A percentile compares a stretch with the other conserved stretches of the same genome.
phyloP scores from a whole-genome alignment of 2,329 filamentous ascomycete genomes.

The Arthrocladium fulminans region DNA sequence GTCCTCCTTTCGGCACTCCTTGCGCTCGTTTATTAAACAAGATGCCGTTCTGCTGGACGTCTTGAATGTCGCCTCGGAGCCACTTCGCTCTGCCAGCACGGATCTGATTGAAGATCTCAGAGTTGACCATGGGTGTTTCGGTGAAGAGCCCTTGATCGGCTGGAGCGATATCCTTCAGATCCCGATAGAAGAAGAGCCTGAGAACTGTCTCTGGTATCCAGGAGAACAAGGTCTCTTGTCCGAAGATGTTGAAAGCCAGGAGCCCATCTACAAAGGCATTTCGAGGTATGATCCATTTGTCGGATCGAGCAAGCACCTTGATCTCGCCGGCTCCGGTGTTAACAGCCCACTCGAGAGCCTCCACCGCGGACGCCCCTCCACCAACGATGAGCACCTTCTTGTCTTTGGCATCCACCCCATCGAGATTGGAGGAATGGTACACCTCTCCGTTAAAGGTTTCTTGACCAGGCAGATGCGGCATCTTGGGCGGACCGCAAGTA shows the following conservation, averaged over 20 bases:
- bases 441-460: slow-evolving; percentile 63
- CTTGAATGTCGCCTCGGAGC: slow-evolving; percentile 70
- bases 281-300: slow-evolving; percentile 73
- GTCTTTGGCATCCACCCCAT: slow-evolving; percentile 60
- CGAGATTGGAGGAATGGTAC: slow-evolving; percentile 66
- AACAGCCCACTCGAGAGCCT: slow-evolving; percentile 71
- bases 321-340: slow-evolving; percentile 57
- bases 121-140: slow-evolving; percentile 81
- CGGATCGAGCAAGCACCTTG: slow-evolving; percentile 64
- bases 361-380: slow-evolving; percentile 71
- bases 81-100: slow-evolving; percentile 64
- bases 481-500: slow-evolving; percentile 69
- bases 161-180: slow-evolving; percentile 65
- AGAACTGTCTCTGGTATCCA: slow-evolving; percentile 71
- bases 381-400: slow-evolving; percentile 72
- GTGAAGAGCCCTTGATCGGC: slow-evolving; percentile 63
- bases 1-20: slow-evolving; percentile 67
- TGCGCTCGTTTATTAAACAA: slow-evolving; percentile 61
- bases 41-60: slow-evolving; percentile 56
- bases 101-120: slow-evolving; percentile 66
- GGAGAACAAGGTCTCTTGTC: slow-evolving; percentile 64
- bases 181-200: slow-evolving; percentile 72
- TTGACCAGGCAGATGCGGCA: slow-evolving; percentile 61
- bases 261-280: slow-evolving; percentile 66
- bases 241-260: slow-evolving; percentile 69